phyloP scores from a whole-genome alignment of 441 rosid species.

The Raphanus hybrid region DNA sequence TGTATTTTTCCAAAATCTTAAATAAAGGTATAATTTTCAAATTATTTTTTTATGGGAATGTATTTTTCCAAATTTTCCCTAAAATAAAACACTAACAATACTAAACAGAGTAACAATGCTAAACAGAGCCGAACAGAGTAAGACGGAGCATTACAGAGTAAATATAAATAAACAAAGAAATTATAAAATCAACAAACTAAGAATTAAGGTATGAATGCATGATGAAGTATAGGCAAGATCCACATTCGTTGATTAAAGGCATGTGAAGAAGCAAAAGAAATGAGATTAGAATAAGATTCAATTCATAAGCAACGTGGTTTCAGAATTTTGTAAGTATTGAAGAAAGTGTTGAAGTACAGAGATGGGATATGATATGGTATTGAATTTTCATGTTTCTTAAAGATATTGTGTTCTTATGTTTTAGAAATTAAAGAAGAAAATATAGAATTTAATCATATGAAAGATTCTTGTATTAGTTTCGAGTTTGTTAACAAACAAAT shows the following conservation, averaged over 20 bases:
- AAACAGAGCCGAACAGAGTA: too few species aligned
- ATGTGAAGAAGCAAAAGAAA: too few species aligned
- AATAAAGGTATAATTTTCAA: too few species aligned
- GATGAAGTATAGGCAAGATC: not conserved
- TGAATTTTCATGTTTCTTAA: not conserved
- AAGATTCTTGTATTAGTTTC: not conserved
- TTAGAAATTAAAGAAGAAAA: not conserved
- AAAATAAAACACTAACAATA: too few species aligned
- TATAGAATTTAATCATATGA: not conserved
- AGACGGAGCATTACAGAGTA: too few species aligned
- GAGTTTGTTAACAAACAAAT: not conserved
- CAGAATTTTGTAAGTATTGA: not conserved
- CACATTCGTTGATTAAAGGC: not conserved
- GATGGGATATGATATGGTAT: not conserved
- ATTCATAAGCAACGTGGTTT: not conserved
- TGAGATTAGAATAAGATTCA: not conserved
- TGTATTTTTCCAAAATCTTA: too few species aligned
- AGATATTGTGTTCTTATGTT: not conserved
- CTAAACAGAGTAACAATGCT: too few species aligned
- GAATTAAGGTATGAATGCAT: not conserved
- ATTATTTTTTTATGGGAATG: too few species aligned
- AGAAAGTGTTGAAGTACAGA: not conserved
- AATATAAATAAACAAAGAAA: too few species aligned
- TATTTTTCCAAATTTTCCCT: too few species aligned
- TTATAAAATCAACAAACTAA: not conserved